A percentile compares a stretch with the other conserved stretches of the same genome.
Evolutionary conservation across 805 yeast genomes (phyloP).

Genomic region (Yamadazyma endophytica): DNA sequence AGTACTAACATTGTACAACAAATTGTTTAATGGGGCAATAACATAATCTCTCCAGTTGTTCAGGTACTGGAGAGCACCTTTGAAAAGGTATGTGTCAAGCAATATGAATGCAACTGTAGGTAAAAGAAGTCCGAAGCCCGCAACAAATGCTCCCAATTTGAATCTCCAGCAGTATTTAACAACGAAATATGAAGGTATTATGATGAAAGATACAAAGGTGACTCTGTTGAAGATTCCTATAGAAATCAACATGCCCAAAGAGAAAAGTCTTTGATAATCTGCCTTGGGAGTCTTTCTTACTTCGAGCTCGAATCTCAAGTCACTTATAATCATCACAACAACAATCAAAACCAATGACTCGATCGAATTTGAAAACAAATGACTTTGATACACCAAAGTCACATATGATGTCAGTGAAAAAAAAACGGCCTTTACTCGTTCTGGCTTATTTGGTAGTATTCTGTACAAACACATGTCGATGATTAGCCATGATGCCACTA

Average conservation of each 20-base stretch:
- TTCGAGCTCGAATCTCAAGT: conserved; percentile 24
- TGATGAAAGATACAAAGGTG: conserved; percentile 73
- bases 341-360: conserved; percentile 61
- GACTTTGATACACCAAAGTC: conserved; percentile 76
- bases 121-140: conserved; percentile 29
- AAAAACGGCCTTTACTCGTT: conserved; percentile 43
- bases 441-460: conserved; percentile 46
- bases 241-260: conserved; percentile 49
- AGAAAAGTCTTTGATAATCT: conserved; percentile 11
- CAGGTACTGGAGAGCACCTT: conserved; percentile 1
- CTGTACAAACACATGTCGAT: conserved; percentile 43
- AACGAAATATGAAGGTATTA: conserved; percentile 55
- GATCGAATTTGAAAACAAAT: conserved; percentile 82
- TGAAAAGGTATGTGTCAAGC: conserved; percentile 52
- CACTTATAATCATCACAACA: conserved; percentile 47
- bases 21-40: conserved; percentile 73
- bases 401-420: conserved; percentile 60
- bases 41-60: conserved; percentile 25
- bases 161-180: conserved; percentile 38
- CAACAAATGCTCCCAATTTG: conserved; percentile 25
- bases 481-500: conserved; percentile 32
- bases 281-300: conserved; percentile 3
- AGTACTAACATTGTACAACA: conserved; percentile 59
- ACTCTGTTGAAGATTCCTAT: conserved; percentile 82
- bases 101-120: conserved; percentile 36